Conservation (phyloP, 2,329 filamentous ascomycete genomes). For the Beauveria scarabaeidicola region DNA sequence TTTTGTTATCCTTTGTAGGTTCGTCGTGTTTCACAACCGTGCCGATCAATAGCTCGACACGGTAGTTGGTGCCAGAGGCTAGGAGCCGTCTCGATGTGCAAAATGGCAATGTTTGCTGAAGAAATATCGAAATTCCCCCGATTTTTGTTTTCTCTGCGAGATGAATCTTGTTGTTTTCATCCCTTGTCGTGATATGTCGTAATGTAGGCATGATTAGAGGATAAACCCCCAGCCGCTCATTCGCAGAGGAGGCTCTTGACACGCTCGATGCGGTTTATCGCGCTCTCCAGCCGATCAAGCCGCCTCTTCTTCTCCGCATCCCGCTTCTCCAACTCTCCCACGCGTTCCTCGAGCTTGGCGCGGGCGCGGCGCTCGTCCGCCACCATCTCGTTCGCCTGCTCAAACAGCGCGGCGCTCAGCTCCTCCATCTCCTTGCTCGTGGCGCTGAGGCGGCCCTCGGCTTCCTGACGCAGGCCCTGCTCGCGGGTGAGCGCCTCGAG, state of each 20-base stretch:
- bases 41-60: neutral
- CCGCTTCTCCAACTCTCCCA: constrained; percentile 58
- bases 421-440: constrained; percentile 71
- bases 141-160: neutral
- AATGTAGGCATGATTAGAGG: neutral
- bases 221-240: neutral
- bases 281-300: constrained; percentile 62
- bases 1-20: neutral
- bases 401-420: constrained; percentile 64
- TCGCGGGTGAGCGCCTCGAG: constrained; percentile 57
- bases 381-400: constrained; percentile 84
- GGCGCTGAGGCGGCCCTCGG: constrained; percentile 58
- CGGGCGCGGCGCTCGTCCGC: constrained; percentile 63
- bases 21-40: constrained; percentile 4
- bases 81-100: neutral
- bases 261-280: constrained; percentile 61
- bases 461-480: constrained; percentile 55
- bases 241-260: constrained; percentile 50
- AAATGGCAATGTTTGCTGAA: neutral
- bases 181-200: neutral
- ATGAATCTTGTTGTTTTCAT: neutral
- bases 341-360: constrained; percentile 61
- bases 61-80: neutral
- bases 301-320: constrained; percentile 62
- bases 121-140: neutral